Evolutionary conservation across 768 basidiomycete species (phyloP).

Genomic region (Mycena venus): DNA sequence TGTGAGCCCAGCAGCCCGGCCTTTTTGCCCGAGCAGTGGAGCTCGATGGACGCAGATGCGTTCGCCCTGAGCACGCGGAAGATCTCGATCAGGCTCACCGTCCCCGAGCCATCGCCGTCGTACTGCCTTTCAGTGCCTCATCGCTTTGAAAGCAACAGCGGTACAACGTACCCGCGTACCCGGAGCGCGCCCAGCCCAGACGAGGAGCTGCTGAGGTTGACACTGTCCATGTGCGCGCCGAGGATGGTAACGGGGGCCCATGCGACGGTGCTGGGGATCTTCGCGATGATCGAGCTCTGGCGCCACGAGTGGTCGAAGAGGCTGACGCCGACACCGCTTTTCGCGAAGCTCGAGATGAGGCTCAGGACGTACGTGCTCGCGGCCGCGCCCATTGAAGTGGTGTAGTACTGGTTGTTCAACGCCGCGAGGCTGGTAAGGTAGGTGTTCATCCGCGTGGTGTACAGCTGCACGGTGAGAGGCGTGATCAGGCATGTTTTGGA

Average conservation of each 20-base stretch:
- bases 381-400: constrained; percentile 49
- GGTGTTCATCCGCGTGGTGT: constrained; percentile 31
- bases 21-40: constrained; percentile 62
- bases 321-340: constrained; percentile 31
- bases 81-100: constrained; percentile 55
- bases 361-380: constrained; percentile 56
- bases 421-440: constrained; percentile 52
- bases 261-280: constrained; percentile 47
- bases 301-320: constrained; percentile 48
- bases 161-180: too few species aligned
- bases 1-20: constrained; percentile 64
- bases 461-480: constrained; percentile 21
- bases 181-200: constrained; percentile 59
- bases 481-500: constrained; percentile 41
- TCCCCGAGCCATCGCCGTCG: constrained; percentile 65
- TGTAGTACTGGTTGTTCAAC: constrained; percentile 61
- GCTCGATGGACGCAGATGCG: constrained; percentile 59
- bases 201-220: constrained; percentile 53
- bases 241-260: constrained; percentile 51
- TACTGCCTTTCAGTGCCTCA: too few species aligned
- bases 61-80: constrained; percentile 54
- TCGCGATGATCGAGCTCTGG: constrained; percentile 52
- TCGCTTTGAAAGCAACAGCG: too few species aligned
- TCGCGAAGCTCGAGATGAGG: constrained; percentile 34
- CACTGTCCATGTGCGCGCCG: constrained; percentile 59